These are phyloP conservation scores for Glaciozyma martinii DNA, from an alignment of 768 basidiomycete species.

Conservation along the genomic window DNA sequence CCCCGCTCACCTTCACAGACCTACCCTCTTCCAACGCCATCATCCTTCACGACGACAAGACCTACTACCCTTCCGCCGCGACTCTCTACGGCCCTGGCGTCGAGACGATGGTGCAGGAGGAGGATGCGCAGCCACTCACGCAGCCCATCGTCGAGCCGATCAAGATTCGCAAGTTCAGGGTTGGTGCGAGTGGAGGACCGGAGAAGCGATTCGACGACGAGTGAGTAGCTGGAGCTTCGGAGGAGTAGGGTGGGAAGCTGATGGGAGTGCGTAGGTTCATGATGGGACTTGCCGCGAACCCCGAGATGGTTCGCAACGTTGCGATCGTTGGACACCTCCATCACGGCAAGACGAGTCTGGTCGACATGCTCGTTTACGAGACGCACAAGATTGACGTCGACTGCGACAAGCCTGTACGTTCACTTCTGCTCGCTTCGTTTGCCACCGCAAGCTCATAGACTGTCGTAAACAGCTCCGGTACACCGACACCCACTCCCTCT, in stretches of 20 bases:
- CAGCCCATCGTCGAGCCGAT: conserved; percentile 94
- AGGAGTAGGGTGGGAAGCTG: not conserved
- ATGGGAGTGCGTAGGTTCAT: conserved; percentile 60
- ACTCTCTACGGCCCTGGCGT: conserved; percentile 91
- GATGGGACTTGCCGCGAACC: conserved; percentile 79
- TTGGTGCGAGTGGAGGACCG: conserved; percentile 75
- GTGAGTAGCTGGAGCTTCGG: conserved; percentile 45
- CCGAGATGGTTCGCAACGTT: conserved; percentile 91
- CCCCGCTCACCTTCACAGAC: conserved; percentile 44
- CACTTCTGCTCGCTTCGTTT: not conserved
- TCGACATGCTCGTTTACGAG: conserved; percentile 96
- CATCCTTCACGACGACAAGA: conserved; percentile 91
- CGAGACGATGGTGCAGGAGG: conserved; percentile 94
- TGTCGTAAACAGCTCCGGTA: conserved; percentile 63
- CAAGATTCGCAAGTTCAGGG: conserved; percentile 86
- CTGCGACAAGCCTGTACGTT: conserved; percentile 70
- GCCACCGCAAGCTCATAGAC: not conserved
- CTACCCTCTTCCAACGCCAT: conserved; percentile 55
- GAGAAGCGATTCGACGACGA: conserved; percentile 96
- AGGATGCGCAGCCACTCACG: conserved; percentile 87
- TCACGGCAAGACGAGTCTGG: conserved; percentile 90
- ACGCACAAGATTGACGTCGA: conserved; percentile 94
- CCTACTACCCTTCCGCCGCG: conserved; percentile 86
- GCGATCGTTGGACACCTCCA: conserved; percentile 94
- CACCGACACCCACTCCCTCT: conserved; percentile 87